These are phyloP conservation scores for Colletotrichum tabaci DNA, from an alignment of 2,329 filamentous ascomycete species.

Conservation along the genomic window DNA sequence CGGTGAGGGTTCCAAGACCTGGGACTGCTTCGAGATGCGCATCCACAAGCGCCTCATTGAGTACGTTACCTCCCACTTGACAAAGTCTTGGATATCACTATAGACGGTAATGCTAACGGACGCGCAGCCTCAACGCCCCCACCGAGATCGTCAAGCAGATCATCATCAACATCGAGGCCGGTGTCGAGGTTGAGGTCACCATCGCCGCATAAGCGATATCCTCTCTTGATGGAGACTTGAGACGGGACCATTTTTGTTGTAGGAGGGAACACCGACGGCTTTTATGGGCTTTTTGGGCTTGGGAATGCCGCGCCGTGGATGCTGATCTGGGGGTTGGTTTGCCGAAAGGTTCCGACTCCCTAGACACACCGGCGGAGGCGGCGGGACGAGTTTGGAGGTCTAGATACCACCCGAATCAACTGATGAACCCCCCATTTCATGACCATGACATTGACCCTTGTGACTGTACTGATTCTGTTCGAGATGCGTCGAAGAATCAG, in stretches of 20 bases:
- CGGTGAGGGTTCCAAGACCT: conserved; percentile 99
- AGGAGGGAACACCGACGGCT: conserved; percentile 16
- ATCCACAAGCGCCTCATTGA: conserved; percentile 99
- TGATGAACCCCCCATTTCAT: conserved; percentile 17
- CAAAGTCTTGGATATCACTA: too few species aligned
- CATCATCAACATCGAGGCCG: conserved; percentile 96
- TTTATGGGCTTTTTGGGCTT: conserved; percentile 30
- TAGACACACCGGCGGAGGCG: not conserved
- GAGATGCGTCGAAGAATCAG: not conserved
- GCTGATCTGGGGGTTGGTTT: not conserved
- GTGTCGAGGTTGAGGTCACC: conserved; percentile 94
- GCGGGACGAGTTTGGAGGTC: conserved; percentile 39
- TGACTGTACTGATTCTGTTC: not conserved
- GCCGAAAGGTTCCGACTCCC: conserved; percentile 21
- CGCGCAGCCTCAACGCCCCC: conserved; percentile 85
- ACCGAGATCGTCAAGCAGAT: conserved; percentile 98
- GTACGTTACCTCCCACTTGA: conserved; percentile 62
- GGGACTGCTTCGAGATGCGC: conserved; percentile 99
- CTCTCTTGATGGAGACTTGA: not conserved
- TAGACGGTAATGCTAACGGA: conserved; percentile 35
- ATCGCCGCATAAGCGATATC: conserved; percentile 79
- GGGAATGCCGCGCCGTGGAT: conserved; percentile 17
- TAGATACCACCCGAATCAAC: conserved; percentile 41
- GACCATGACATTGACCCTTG: not conserved
- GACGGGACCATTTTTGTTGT: conserved; percentile 10